Evolutionary conservation across 176 grass and related monocot genomes (phyloP).

Genomic region (Bolboschoenus planiculmis): DNA sequence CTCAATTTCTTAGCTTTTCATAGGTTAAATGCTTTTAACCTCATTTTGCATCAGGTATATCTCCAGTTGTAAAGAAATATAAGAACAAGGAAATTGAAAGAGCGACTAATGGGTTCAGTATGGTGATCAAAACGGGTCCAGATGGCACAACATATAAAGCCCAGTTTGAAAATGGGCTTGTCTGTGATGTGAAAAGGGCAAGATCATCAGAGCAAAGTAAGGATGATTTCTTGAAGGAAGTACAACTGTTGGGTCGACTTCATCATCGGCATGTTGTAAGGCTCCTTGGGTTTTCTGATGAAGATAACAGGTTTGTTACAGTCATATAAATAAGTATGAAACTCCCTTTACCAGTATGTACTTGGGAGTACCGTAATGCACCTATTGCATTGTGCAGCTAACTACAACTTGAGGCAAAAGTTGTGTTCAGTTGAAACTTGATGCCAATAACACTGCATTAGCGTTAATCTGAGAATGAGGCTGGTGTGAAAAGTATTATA

Average conservation of each 20-base stretch:
- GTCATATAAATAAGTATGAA: neutral
- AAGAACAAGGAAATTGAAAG: conserved; percentile 60
- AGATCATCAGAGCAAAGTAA: conserved; percentile 16
- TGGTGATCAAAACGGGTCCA: conserved; percentile 38
- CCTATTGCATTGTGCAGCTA: neutral
- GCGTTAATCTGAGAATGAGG: neutral
- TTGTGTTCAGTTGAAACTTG: neutral
- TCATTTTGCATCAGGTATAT: conserved; percentile 26
- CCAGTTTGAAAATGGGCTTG: conserved; percentile 59
- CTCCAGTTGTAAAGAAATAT: conserved; percentile 61
- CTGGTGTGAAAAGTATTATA: neutral
- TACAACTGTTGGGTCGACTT: conserved; percentile 64
- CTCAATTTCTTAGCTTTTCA: neutral
- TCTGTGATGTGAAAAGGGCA: conserved; percentile 49
- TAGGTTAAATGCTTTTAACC: neutral
- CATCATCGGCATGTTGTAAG: conserved; percentile 85
- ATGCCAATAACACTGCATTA: neutral
- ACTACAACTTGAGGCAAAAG: neutral
- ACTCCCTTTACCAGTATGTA: neutral
- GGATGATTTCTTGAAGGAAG: conserved; percentile 46
- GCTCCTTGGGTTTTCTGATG: conserved; percentile 64
- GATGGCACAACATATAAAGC: conserved; percentile 61
- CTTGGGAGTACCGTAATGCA: neutral
- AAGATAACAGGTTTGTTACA: conserved; percentile 36
- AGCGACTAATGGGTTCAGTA: conserved; percentile 66